These are phyloP conservation scores for Diaporthe sp. DNA, from an alignment of 2,329 filamentous ascomycete genomes.

Conservation along the genomic window DNA sequence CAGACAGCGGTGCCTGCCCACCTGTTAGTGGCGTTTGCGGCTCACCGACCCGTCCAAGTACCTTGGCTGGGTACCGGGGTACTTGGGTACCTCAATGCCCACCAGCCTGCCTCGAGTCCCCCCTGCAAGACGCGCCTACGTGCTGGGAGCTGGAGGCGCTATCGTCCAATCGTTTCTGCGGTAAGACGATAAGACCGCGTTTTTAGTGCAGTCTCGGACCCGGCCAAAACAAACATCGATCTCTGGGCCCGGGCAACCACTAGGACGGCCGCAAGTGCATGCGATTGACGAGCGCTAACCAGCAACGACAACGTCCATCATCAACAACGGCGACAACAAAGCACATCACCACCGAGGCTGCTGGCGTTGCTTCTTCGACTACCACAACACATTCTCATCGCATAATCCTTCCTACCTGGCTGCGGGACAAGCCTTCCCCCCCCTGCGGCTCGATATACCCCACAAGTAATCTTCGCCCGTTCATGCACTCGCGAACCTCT, in stretches of 20 bases:
- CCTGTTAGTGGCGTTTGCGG: constrained; percentile 28
- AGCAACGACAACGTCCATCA: constrained; percentile 19
- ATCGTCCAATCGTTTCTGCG: constrained; percentile 29
- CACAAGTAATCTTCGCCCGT: constrained; percentile 38
- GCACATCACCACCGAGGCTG: not conserved
- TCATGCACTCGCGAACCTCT: constrained; percentile 35
- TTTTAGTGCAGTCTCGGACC: constrained; percentile 33
- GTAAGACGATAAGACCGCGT: constrained; percentile 27
- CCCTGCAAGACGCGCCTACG: constrained; percentile 29
- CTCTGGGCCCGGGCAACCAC: constrained; percentile 31
- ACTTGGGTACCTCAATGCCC: not conserved
- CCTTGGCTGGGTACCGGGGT: constrained; percentile 1
- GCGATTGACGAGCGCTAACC: constrained; percentile 13
- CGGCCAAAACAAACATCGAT: constrained; percentile 34
- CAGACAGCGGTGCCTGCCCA: not conserved
- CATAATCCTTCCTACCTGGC: not conserved
- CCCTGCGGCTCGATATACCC: constrained; percentile 16
- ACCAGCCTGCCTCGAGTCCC: not conserved
- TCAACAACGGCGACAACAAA: constrained; percentile 20
- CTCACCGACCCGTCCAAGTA: not conserved
- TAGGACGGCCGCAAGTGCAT: not conserved
- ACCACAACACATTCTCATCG: not conserved
- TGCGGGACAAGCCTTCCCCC: constrained; percentile 30
- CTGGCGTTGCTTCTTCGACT: constrained; percentile 7
- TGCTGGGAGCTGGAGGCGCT: not conserved